A percentile compares a stretch with the other conserved stretches of the same genome.
Conservation (phyloP, 2,329 filamentous ascomycete genomes). For the Alternaria infectoria region DNA sequence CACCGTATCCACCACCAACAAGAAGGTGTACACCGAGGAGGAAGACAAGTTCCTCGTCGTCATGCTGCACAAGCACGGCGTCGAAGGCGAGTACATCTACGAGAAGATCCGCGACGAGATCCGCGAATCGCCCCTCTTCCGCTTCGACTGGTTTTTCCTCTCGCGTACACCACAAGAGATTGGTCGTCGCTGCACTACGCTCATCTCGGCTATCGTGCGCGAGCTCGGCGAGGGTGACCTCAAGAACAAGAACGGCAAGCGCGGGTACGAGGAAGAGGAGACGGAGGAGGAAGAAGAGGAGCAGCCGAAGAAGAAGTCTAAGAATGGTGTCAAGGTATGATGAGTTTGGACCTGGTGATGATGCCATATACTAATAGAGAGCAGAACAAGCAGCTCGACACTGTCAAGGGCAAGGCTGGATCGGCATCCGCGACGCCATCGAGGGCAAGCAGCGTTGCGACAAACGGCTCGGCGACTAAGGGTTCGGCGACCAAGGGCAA, state of each 20-base stretch:
- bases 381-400: constrained; percentile 93
- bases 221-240: constrained; percentile 77
- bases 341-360: not conserved
- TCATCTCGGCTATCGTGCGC: constrained; percentile 91
- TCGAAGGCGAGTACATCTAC: constrained; percentile 88
- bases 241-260: constrained; percentile 71
- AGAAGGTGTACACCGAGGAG: constrained; percentile 99
- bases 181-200: constrained; percentile 87
- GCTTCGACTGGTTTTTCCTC: constrained; percentile 99
- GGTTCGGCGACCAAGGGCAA: constrained; percentile 61
- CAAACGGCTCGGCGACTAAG: constrained; percentile 65
- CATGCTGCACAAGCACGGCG: constrained; percentile 87
- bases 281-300: constrained; percentile 76
- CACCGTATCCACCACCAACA: constrained; percentile 98
- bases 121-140: constrained; percentile 89
- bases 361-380: constrained; percentile 16
- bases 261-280: constrained; percentile 82
- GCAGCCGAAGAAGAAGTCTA: constrained; percentile 94
- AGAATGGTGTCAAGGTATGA: constrained; percentile 85
- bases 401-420: constrained; percentile 78
- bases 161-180: constrained; percentile 93
- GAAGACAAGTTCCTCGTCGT: constrained; percentile 96
- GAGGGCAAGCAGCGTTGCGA: constrained; percentile 85
- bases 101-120: constrained; percentile 98
- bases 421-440: constrained; percentile 78